Base-by-base conservation (phyloP, 2,329 filamentous ascomycete species). In the Rutstroemia sydowiana region DNA sequence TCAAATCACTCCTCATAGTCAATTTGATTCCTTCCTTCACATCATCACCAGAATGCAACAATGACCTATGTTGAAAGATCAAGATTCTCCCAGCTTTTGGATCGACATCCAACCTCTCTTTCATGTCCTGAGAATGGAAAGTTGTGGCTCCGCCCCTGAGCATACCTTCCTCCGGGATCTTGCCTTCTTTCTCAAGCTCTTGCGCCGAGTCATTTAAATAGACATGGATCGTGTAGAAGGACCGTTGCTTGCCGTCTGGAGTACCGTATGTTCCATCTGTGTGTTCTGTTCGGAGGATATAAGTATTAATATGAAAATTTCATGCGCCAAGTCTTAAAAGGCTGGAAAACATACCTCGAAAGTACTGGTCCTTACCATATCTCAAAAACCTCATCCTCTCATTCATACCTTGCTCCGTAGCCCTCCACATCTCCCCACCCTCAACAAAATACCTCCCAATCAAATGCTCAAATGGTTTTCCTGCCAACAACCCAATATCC, bases 301-400 rank as follows among this genome's bases (percentile, higher is more conserved):
- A 9, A 18, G 10, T 4, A 48, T 32, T 7, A 10, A 18, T 37
- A 37, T 16, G 5, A 18, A 28, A 34, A n/a, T 8, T 44, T 57
- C 61, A n/a, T n/a, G n/a, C n/a, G n/a, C n/a, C n/a, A n/a, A n/a
- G n/a, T n/a, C n/a, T n/a, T n/a, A n/a, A n/a, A n/a, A n/a, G n/a
- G n/a, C n/a, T n/a, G n/a, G 34, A 60, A 18, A 37, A 56, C 55
- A 28, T 52, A 58, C 53, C 74, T 55, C 75, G 77, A 61, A 95
- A 93, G 63, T 84, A 92, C 61, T 90, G 82, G 0, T 86, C 87
- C 0, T 74, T 69, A 0, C 75, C 74, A 65, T 93, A 93, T 62
- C 79, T 84, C 46, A 95, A 70, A 61, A 91, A 91, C 28, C 88
- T 73, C 76, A 91, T 76, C 32, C 87, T 71, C 64, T 89, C 79